Base-by-base conservation (phyloP, 257 asterid species). In the Capsicum baccatum region DNA sequence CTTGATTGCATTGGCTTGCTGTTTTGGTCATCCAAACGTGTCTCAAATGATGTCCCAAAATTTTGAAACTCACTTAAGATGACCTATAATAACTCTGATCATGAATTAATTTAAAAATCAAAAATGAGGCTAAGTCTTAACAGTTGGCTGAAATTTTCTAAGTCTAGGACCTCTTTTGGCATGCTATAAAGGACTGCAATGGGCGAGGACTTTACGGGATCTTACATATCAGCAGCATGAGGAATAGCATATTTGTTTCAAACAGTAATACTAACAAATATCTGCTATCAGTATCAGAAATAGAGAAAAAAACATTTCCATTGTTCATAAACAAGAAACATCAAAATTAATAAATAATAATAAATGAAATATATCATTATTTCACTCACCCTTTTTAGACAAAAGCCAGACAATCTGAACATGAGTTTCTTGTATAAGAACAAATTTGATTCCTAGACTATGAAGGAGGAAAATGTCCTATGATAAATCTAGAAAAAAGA, bases 391-490 rank as follows among this genome's bases (percentile, higher is more conserved):
- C 84, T 93, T 91, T 87, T 93, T 95, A 83, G 87, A 87, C 78
- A 97, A 85, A 89, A 94, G 96, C 89, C 88, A 83, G 87, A 95
- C 98, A 62, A 97, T 94, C 89, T 93, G 98, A 47, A 93, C 98
- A 83, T 94, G 99, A 12, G 98, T 92, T 79, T 98, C 99, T 0
- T 97, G 97, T 76, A 97, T 98, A 71, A 97, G 94, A 88, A 97
- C 98, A 88, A 97, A 94, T 83, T 94, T 97, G 91, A 97, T 93
- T 85, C 99, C 99, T 76, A 95, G 87, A 47, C 97, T 97, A 89
- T 92, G 99, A 86, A 97, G 97, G 6, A 95, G 92, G 83, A 98
- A 94, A 52, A 97, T 94, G 86, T 97, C 99, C 99, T 97, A 84
- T 85, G 86, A 80, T 15, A 48, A 26, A 5, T 15, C 54, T 54